Evolutionary conservation across 1,284 basidiomycete genomes (phyloP), one percentile per base, ranked within the genome.

Genomic region (Spongiforma sp.): DNA sequence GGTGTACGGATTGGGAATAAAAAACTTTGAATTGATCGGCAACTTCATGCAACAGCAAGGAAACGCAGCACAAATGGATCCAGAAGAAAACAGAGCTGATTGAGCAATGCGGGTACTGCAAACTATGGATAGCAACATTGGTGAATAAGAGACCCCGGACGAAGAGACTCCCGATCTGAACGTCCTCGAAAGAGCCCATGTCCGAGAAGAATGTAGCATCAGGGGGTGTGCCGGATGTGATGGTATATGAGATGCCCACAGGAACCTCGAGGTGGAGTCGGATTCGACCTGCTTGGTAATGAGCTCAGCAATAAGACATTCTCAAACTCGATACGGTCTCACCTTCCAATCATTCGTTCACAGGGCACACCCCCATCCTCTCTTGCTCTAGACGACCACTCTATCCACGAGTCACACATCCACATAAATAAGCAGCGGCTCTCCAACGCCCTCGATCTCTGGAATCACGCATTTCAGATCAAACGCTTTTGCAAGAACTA

Each of bases 391-490:
- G 64, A 71, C 59, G 59, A 66, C 70, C 65, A 68, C 60, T 68
- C 60, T 72, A 76, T 68, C 67, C 72, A 81, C 79, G 94, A 65
- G 66, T 77, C 74, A 76, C 75, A 95, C 92, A 79, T 97, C 95
- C 73, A 95, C 89, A 80, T 98, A 98, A 68, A 97, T 88, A 73
- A 98, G 81, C 72, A 98, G 86, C 28, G 96, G 96, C 79, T 97
- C 95, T 65, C 96, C 95, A 50, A 95, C 91, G 61, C 94, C 93
- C 75, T 96, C 94, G 69, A 98, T 97, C 82, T 98, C 96, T 46
- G 96, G 95, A 71, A 98, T 96, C 67, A 97, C 95, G 76, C 95
- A 97, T 87, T 98, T 94, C 65, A 92, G 83, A 79, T 94, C 93
- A 72, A 95, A 95, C 36, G 93, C 93, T 77, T 95, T 94, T 60